Evolutionary conservation across 2,329 filamentous ascomycete genomes (phyloP).

Genomic region (Stachybotrys chartarum): DNA sequence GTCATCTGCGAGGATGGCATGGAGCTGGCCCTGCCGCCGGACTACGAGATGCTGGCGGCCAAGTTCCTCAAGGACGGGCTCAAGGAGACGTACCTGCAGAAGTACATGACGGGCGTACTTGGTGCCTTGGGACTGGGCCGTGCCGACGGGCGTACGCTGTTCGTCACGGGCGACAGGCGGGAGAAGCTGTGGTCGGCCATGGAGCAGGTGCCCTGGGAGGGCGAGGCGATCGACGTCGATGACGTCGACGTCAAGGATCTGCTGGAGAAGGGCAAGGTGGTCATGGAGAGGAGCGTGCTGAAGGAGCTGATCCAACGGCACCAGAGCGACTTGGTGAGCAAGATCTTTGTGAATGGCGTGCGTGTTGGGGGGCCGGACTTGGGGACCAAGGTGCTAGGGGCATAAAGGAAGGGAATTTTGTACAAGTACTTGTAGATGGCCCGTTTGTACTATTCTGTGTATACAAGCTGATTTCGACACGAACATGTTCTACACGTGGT

Average conservation of each 20-base stretch:
- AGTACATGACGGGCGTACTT: constrained; percentile 63
- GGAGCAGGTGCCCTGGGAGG: constrained; percentile 55
- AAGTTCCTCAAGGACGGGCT: constrained; percentile 39
- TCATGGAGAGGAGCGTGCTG: constrained; percentile 79
- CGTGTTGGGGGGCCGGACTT: constrained; percentile 22
- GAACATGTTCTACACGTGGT: not conserved
- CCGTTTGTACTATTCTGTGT: constrained; percentile 19
- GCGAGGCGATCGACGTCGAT: constrained; percentile 59
- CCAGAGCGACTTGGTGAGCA: constrained; percentile 55
- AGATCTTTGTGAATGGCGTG: constrained; percentile 36
- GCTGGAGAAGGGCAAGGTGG: constrained; percentile 73
- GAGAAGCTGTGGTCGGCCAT: constrained; percentile 61
- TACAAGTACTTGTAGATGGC: constrained; percentile 11
- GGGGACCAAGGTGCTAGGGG: constrained; percentile 30
- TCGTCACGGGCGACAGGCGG: constrained; percentile 59
- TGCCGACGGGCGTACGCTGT: constrained; percentile 61
- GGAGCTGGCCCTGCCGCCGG: constrained; percentile 53
- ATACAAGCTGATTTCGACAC: constrained; percentile 4
- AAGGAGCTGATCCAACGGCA: constrained; percentile 67
- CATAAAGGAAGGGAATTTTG: constrained; percentile 2
- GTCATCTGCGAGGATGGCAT: constrained; percentile 75
- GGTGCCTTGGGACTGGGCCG: constrained; percentile 62
- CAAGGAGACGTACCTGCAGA: constrained; percentile 49
- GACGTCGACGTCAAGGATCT: constrained; percentile 96
- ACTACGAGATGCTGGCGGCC: constrained; percentile 36